Conservation (phyloP, 2,329 filamentous ascomycete species). For the Clonostachys rhizophaga region DNA sequence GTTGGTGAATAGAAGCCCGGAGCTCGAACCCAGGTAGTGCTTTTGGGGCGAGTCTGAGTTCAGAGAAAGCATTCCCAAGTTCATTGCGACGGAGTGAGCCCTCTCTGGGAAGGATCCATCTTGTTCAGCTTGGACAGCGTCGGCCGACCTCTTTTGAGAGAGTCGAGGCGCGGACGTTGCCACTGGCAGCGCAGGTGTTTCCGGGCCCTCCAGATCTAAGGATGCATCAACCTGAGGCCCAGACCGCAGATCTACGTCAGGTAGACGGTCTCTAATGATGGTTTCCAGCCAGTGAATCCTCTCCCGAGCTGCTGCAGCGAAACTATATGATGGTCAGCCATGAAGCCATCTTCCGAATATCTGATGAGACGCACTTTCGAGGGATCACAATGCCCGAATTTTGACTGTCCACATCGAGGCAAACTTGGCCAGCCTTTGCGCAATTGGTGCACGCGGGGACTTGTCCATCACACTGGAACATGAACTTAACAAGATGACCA, state of each 20-base stretch:
- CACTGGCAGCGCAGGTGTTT: background rate
- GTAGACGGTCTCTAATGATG: constrained; percentile 15
- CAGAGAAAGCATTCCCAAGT: constrained; percentile 27
- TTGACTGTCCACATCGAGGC: constrained; percentile 28
- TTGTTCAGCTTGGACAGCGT: constrained; percentile 5
- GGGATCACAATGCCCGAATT: constrained; percentile 24
- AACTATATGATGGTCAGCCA: constrained; percentile 4
- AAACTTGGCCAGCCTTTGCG: constrained; percentile 21
- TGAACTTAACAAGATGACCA: background rate
- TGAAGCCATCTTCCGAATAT: too few species aligned
- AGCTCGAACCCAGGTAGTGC: constrained; percentile 29
- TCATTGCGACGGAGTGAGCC: constrained; percentile 20
- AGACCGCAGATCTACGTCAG: constrained; percentile 18
- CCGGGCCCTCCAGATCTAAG: constrained; percentile 6
- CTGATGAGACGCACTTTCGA: constrained; percentile 17
- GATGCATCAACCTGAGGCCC: constrained; percentile 16
- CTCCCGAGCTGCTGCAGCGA: constrained; percentile 13
- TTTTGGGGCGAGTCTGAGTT: constrained; percentile 27
- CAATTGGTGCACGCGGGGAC: constrained; percentile 29
- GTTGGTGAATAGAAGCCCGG: constrained; percentile 24
- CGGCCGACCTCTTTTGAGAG: background rate
- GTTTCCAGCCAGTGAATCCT: constrained; percentile 26
- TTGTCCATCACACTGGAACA: constrained; percentile 25
- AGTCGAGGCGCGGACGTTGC: background rate
- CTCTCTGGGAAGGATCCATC: constrained; percentile 6